A percentile compares a stretch with the other conserved stretches of the same genome.
These are phyloP conservation scores for Phytophthora quininea DNA, from an alignment of 352 stramenopile species.

Conservation along the genomic window DNA sequence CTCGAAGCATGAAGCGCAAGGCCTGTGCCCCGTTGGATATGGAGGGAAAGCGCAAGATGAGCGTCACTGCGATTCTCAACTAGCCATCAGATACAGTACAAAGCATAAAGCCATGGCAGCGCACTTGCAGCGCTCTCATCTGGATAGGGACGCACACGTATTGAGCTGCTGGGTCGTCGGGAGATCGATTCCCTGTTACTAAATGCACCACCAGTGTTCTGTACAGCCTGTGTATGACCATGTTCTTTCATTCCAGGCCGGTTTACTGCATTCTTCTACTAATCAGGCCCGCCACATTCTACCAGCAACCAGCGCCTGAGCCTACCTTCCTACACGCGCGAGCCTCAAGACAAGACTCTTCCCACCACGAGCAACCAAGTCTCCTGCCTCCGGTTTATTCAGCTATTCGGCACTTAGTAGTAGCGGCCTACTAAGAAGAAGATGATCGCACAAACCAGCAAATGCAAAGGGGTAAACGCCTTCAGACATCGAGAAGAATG, in stretches of 20 bases:
- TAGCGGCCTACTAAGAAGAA: constrained; percentile 91
- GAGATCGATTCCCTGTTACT: constrained; percentile 19
- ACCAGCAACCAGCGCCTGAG: constrained; percentile 23
- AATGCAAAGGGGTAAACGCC: constrained; percentile 81
- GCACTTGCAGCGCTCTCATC: background rate
- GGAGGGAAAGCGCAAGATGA: constrained; percentile 88
- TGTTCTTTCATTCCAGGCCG: constrained; percentile 28
- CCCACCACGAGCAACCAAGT: constrained; percentile 21
- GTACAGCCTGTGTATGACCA: constrained; percentile 1
- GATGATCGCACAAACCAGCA: constrained; percentile 87
- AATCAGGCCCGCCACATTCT: constrained; percentile 13
- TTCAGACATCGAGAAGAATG: constrained; percentile 21
- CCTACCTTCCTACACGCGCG: constrained; percentile 21
- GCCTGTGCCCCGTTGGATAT: constrained; percentile 63
- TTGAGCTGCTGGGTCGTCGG: constrained; percentile 6
- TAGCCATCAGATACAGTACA: constrained; percentile 31
- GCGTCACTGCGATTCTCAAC: constrained; percentile 88
- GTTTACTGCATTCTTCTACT: constrained; percentile 30
- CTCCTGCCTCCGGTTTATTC: constrained; percentile 23
- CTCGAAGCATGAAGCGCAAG: constrained; percentile 66
- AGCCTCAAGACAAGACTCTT: constrained; percentile 21
- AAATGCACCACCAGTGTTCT: constrained; percentile 23
- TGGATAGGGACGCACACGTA: background rate
- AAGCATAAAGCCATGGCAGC: constrained; percentile 10
- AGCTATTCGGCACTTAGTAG: constrained; percentile 49